Evolutionary conservation across 1,284 basidiomycete genomes (phyloP).

Genomic region (Melanopsichium pennsylvanicum): DNA sequence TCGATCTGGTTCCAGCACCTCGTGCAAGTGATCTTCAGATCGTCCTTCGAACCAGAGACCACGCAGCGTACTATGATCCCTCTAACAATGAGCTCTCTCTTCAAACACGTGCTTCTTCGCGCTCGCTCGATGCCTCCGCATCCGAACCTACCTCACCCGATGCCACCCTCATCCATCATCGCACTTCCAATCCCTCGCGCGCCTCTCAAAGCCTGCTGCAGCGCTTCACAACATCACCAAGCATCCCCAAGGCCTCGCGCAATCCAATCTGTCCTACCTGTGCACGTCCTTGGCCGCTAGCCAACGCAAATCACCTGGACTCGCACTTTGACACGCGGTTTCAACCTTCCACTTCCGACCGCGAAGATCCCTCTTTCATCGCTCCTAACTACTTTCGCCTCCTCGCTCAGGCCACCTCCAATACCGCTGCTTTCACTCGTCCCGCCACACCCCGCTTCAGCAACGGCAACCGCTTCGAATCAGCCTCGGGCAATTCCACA

Average conservation of each 20-base stretch:
- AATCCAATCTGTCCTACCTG: constrained; percentile 37
- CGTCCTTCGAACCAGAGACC: constrained; percentile 49
- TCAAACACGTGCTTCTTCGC: constrained; percentile 9
- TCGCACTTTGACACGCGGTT: constrained; percentile 1
- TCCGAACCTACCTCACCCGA: background rate
- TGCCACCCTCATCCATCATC: constrained; percentile 20
- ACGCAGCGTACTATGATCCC: constrained; percentile 54
- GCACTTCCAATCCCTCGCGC: background rate
- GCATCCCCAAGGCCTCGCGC: background rate
- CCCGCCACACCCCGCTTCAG: background rate
- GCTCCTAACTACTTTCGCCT: constrained; percentile 59
- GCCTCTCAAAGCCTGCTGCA: constrained; percentile 9
- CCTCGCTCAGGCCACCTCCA: constrained; percentile 36
- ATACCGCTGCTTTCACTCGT: background rate
- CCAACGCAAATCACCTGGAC: background rate
- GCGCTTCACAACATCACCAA: constrained; percentile 1
- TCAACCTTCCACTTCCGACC: constrained; percentile 4
- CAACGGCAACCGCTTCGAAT: constrained; percentile 19
- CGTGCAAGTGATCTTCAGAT: constrained; percentile 48
- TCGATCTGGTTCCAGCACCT: constrained; percentile 42
- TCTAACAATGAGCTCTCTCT: constrained; percentile 41
- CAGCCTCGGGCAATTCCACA: constrained; percentile 24
- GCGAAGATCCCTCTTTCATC: constrained; percentile 19
- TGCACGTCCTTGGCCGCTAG: constrained; percentile 27
- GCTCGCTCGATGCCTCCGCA: background rate